Conservation (phyloP, 805 yeast genomes). For the Blastobotrys parvus region DNA sequence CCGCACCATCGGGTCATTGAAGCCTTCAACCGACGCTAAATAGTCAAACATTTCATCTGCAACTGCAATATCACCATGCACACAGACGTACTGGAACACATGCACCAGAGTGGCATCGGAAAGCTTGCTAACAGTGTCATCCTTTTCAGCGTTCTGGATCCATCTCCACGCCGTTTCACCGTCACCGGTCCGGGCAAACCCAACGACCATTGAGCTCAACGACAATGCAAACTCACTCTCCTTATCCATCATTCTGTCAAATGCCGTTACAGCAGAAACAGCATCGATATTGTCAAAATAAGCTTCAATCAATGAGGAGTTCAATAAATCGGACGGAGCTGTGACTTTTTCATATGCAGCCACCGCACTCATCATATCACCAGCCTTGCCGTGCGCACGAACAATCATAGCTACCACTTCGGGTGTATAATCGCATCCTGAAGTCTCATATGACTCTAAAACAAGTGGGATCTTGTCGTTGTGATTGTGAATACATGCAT, state of each 20-base stretch:
- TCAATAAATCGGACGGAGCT: conserved; percentile 7
- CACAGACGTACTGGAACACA: conserved; percentile 18
- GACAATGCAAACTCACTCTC: conserved; percentile 1
- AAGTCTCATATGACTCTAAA: conserved; percentile 5
- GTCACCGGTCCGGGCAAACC: conserved; percentile 19
- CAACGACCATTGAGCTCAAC: conserved; percentile 9
- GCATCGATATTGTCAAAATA: conserved; percentile 20
- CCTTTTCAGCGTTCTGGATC: conserved; percentile 18
- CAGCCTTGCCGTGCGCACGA: conserved; percentile 15
- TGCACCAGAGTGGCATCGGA: conserved; percentile 11
- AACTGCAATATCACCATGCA: conserved; percentile 15
- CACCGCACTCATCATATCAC: conserved; percentile 15
- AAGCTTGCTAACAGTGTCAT: conserved; percentile 10
- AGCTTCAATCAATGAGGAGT: conserved; percentile 23
- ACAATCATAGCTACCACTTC: conserved; percentile 17
- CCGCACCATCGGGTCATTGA: conserved; percentile 16
- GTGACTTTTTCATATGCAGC: conserved; percentile 12
- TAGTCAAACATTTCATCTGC: conserved; percentile 24
- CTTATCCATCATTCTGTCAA: conserved; percentile 17
- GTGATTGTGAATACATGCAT: conserved; percentile 12
- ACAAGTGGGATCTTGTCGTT: conserved; percentile 5
- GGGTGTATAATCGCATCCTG: conserved; percentile 7
- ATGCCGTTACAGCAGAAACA: conserved; percentile 19
- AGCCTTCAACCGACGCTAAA: conserved; percentile 15
- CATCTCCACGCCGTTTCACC: conserved; percentile 24